Base-by-base conservation (phyloP, 2,329 filamentous ascomycete species). In the Zasmidium citrigriseum region DNA sequence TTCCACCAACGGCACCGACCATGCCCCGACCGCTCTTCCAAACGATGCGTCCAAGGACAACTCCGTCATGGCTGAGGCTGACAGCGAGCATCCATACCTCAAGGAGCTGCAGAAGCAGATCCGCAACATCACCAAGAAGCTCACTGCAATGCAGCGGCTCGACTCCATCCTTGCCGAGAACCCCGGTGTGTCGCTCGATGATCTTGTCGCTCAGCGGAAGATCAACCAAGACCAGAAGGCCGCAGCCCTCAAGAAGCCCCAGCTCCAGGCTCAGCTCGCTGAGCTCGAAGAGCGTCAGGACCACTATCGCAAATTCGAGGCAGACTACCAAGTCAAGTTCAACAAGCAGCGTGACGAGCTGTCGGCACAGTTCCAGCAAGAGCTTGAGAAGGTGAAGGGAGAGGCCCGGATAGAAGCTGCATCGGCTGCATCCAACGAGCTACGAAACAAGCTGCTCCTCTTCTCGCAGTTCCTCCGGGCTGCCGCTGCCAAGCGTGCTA, bases 41-140 rank as follows among this genome's bases (percentile, higher is more conserved):
- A 57, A 66, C 25, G 48, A 53, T 12, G 46, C 52, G 9, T 60
- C 59, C 12, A 65, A 67, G 44, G 68, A 71, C 24, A 55, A 58
- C 46, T 69, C 67, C 3, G 63, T 61, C 20, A 62, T 70, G 10
- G 64, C 64, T 14, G 64, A 68, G 22, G 57, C 57, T 44, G 87
- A 90, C 57, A 80, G 79, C 62, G 93, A 97, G 73, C 92, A 85
- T 70, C 81, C 87, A 41, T 92, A 93, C 77, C 83, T 97, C 72
- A 91, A 87, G 73, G 93, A 98, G 74, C 82, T 98, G 51, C 87
- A 93, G 72, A 97, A 96, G 93, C 91, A 86, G 76, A 90, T 97
- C 69, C 92, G 93, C 72, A 96, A 95, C 76, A 80, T 95, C 71
- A 89, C 87, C 81, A 98, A 97, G 85, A 97, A 97, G 80, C 87